Evolutionary conservation across 1,139 yeast genomes (phyloP), one percentile per base, ranked within the genome.

Genomic region (Kodamaea fungicola): DNA sequence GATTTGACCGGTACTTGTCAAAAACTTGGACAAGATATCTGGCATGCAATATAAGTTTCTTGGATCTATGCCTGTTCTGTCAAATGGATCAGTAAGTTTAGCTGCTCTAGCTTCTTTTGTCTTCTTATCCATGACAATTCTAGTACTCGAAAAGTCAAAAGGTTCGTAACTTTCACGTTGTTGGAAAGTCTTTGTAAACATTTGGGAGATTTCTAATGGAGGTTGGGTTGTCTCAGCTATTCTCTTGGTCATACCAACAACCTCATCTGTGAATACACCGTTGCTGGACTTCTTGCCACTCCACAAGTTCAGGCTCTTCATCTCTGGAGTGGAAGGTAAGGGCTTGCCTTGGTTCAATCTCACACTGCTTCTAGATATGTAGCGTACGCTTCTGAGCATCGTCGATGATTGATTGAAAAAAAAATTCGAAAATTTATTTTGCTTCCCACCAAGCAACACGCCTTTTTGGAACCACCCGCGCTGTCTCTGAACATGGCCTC

Each of bases 111-210:
- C n/a, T 7, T 9, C 12, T 13, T 22, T 25, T 45, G 46, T 43
- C 52, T 61, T 49, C 39, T 54, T 47, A 45, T 68, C 67, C 61
- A 72, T 63, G 50, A 60, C 62, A 29, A 75, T 51, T 45, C 74
- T 76, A 33, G 79, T 76, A 52, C 75, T 59, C 31, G 86, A 78
- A 46, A 83, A 83, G 59, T 83, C 90, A 62, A 82, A 83, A 35
- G 94, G 90, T 48, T 82, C 87, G 52, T 83, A 83, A 2, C 74
- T 68, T 2, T 70, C 63, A 25, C 74, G 75, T 4, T 57, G 54
- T 8, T 55, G 55, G 50, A 78, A 76, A 34, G 55, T 59, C 44
- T 63, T 70, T 27, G 69, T 59, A 47, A 73, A 67, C 23, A 49
- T 46, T 34, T 61, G 58, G 39, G 62, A 60, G 13, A 54, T 52